Evolutionary conservation across 1,284 basidiomycete species (phyloP).

Genomic region (Wallemia mellicola): DNA sequence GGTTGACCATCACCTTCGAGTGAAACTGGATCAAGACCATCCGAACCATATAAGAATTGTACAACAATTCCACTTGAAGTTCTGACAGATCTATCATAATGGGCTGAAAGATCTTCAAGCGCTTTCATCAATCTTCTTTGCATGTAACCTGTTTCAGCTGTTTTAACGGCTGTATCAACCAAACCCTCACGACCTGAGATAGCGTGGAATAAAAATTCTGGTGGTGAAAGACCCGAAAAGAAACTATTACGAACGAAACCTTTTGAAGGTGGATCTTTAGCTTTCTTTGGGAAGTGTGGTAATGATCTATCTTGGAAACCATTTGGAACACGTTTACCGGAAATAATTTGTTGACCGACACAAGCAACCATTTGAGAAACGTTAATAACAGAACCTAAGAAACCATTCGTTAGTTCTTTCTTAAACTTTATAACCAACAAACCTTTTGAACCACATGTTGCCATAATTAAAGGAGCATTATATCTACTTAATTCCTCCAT

Average conservation of each 20-base stretch:
- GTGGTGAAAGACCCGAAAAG: conserved; percentile 74
- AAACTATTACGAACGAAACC: conserved; percentile 96
- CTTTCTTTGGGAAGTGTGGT: conserved; percentile 94
- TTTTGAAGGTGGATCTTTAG: conserved; percentile 84
- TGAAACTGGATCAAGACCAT: conserved; percentile 87
- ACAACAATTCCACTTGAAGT: conserved; percentile 92
- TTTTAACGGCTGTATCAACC: conserved; percentile 98
- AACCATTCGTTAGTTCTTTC: conserved; percentile 1
- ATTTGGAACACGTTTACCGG: conserved; percentile 89
- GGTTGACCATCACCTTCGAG: conserved; percentile 81
- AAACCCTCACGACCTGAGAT: conserved; percentile 96
- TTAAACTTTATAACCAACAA: conserved; percentile 2
- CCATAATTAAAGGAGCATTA: conserved; percentile 96
- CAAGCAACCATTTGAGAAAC: conserved; percentile 99
- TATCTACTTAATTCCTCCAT: conserved; percentile 89
- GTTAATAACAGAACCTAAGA: conserved; percentile 79
- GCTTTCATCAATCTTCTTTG: conserved; percentile 97
- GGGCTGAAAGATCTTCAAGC: conserved; percentile 80
- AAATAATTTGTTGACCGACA: conserved; percentile 97
- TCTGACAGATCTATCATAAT: conserved; percentile 89
- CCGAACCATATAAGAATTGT: conserved; percentile 90
- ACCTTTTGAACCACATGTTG: conserved; percentile 97
- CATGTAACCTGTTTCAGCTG: conserved; percentile 99
- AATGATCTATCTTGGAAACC: conserved; percentile 97
- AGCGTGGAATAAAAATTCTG: conserved; percentile 95